These are phyloP conservation scores for Heteromeles arbutifolia DNA, from an alignment of 306 rosid species.

Conservation along the genomic window DNA sequence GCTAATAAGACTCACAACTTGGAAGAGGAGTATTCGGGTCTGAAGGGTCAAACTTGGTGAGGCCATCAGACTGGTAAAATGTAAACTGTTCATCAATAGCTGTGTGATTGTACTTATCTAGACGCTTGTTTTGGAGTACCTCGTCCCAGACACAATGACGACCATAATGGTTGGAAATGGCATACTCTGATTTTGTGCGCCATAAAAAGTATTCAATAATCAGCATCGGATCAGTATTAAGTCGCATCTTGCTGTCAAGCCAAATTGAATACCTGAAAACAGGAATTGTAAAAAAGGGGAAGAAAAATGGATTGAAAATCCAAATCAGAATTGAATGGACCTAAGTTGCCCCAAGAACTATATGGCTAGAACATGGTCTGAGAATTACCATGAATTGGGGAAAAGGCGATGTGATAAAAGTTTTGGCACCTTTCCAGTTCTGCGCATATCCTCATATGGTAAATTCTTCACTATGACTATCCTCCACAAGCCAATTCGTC, in stretches of 20 bases:
- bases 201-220: slow-evolving; percentile 83
- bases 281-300: slow-evolving; percentile 7
- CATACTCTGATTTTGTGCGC: slow-evolving; percentile 77
- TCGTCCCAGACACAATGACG: slow-evolving; percentile 96
- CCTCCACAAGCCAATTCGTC: slow-evolving; percentile 79
- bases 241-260: slow-evolving; percentile 97
- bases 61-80: slow-evolving; percentile 81
- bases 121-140: slow-evolving; percentile 87
- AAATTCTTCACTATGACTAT: slow-evolving; percentile 59
- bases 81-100: slow-evolving; percentile 73
- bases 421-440: slow-evolving; percentile 97
- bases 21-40: slow-evolving; percentile 58
- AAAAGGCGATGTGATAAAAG: slow-evolving; percentile 88
- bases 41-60: slow-evolving; percentile 63
- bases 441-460: slow-evolving; percentile 84
- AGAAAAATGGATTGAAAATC: background rate
- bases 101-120: slow-evolving; percentile 75
- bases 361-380: slow-evolving; percentile 15
- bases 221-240: slow-evolving; percentile 70
- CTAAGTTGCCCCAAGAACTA: slow-evolving; percentile 8
- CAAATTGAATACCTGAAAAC: slow-evolving; percentile 85
- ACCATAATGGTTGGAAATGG: slow-evolving; percentile 90
- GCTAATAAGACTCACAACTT: slow-evolving; percentile 55
- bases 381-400: slow-evolving; percentile 69
- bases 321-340: slow-evolving; percentile 1